Base-by-base conservation (phyloP, 371 early-diverging fungal species). In the Mortierella sp. region DNA sequence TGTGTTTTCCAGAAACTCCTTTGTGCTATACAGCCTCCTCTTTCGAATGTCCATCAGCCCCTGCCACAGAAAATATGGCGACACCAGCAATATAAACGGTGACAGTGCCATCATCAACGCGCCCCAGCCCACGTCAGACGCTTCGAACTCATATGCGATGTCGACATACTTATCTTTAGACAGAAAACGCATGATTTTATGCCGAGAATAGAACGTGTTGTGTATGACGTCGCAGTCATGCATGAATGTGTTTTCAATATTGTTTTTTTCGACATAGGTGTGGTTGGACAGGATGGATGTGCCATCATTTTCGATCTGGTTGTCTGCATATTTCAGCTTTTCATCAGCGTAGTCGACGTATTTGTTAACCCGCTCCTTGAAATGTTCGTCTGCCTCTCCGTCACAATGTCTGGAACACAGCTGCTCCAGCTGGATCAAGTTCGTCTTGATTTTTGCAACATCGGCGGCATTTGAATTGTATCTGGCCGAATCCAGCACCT, bases 161-260 rank as follows among this genome's bases (percentile, higher is more conserved):
- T 63, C 47, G 63, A 63, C 63, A 40, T 63, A 63, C 47, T 63
- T 63, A 47, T 63, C 47, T 45, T 63, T 63, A n/a, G 63, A 63
- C 63, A 63, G 63, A 63, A 63, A 63, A 43, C 63, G 63, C 45
- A 63, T 63, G 47, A 63, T 63, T 63, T 63, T 63, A 63, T 63
- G 63, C 63, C 63, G 63, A 63, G 63, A 43, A 63, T 63, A 63
- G 63, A 63, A 63, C 22, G 63, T 63, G 63, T 63, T 63, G 47
- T 43, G 47, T 43, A 63, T 43, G 63, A 63, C 63, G 63, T 63
- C 47, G 47, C 47, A 40, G 47, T 28, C 63, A 40, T 63, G 45
- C 28, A 28, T 28, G 63, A 63, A 21, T 63, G 63, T 21, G 41
- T 63, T 63, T 63, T 63, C 63, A 40, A 63, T 63, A 63, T 63